Evolutionary conservation across 2,329 filamentous ascomycete genomes (phyloP).

Genomic region (Rasamsonia emersonii): DNA sequence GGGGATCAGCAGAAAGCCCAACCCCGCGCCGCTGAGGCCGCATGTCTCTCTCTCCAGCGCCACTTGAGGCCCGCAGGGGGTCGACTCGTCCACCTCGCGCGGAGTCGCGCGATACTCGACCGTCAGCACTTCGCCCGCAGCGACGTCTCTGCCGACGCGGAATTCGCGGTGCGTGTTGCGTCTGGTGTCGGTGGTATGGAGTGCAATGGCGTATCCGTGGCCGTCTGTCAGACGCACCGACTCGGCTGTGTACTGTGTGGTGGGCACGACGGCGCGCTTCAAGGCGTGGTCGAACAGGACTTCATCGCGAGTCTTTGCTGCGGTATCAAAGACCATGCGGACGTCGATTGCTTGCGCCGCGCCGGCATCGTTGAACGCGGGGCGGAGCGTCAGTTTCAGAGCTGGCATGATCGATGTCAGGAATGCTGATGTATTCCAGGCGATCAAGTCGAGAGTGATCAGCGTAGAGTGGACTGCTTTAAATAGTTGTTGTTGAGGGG

Average conservation of each 20-base stretch:
- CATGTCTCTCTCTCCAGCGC: neutral
- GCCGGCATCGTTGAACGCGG: neutral
- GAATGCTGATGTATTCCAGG: no score
- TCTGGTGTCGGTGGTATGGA: slow-evolving; percentile 3
- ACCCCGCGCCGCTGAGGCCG: slow-evolving; percentile 1
- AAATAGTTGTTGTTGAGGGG: no score
- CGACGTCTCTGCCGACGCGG: neutral
- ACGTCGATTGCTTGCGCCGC: neutral
- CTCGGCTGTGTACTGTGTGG: slow-evolving; percentile 1
- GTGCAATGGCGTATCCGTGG: neutral
- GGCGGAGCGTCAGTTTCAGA: neutral
- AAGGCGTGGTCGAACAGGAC: neutral
- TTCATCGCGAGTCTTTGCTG: neutral
- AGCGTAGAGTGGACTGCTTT: no score
- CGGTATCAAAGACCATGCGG: slow-evolving; percentile 1
- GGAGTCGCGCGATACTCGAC: slow-evolving; percentile 2
- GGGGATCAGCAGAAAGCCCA: slow-evolving; percentile 1
- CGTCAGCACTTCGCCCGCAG: neutral
- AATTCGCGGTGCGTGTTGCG: slow-evolving; percentile 1
- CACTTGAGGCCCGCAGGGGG: neutral
- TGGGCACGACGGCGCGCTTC: slow-evolving; percentile 1
- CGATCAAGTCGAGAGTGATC: no score
- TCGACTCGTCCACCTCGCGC: neutral
- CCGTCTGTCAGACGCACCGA: slow-evolving; percentile 1
- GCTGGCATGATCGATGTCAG: no score